Base-by-base conservation (phyloP, 257 asterid genomes). In the Handroanthus guayacan region DNA sequence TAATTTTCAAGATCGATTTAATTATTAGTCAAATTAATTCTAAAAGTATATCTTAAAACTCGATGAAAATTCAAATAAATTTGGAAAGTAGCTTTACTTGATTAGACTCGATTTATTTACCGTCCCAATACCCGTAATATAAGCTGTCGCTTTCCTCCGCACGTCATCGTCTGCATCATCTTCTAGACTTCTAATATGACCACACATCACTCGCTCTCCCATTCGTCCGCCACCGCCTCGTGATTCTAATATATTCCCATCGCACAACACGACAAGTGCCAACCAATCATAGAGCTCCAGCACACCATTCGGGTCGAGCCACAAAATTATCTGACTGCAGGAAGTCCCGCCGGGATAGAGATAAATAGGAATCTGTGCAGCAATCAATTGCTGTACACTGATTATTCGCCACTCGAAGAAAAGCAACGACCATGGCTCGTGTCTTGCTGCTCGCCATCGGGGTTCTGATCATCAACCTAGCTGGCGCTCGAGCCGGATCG, bases 391-490 rank as follows among this genome's bases (percentile, higher is more conserved):
- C 81, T 57, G 31, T 5, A 5, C 80, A 61, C 72, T 67, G n/a
- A 16, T 0, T 17, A 25, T 75, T 64, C 73, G 20, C 43, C 70
- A 25, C 73, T 69, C 67, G 43, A 31, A 63, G 56, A 9, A 8
- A 17, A 45, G 5, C 1, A 11, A 18, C 38, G 44, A 60, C 36
- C 67, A 90, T 91, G 98, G 85, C 88, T 74, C 92, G 91, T 2
- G 7, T 72, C n/a, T 36, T 73, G 36, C 47, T 79, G 58, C 77
- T 88, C 18, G 14, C 78, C 75, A 18, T 80, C 73, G 92, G 85
- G 4, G 79, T 78, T 48, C 80, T 87, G 77, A 75, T 83, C 80
- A 82, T 85, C 82, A 75, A 57, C 75, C 14, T 55, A 17, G 86
- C 81, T 36, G 84, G 51, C 25, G 80, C 82, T 2, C 65, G 37